These are phyloP conservation scores for Cutaneotrichosporon sp. DNA, from an alignment of 1,284 basidiomycete species.

Conservation along the genomic window DNA sequence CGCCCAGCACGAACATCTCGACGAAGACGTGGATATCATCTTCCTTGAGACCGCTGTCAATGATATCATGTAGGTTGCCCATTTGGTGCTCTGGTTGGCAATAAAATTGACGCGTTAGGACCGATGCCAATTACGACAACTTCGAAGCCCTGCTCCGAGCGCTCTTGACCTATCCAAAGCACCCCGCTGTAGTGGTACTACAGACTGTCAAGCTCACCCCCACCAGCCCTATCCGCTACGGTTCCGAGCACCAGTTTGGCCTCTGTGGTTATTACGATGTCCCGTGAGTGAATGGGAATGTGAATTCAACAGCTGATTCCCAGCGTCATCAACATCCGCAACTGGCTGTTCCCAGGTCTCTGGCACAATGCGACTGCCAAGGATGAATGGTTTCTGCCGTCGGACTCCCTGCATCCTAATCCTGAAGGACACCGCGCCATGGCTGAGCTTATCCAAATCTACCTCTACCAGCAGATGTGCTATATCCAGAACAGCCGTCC, in stretches of 20 bases:
- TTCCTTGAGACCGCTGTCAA: slow-evolving; percentile 3
- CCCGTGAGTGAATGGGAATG: not conserved
- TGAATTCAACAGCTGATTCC: not conserved
- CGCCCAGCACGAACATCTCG: not conserved
- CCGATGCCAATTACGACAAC: not conserved
- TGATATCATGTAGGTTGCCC: slow-evolving; percentile 1
- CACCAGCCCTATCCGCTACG: not conserved
- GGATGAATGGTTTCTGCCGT: not conserved
- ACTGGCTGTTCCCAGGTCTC: slow-evolving; percentile 1
- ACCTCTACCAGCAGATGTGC: slow-evolving; percentile 4
- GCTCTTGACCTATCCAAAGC: not conserved
- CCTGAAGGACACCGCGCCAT: not conserved
- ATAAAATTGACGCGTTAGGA: not conserved
- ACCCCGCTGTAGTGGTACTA: not conserved
- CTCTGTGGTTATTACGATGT: slow-evolving; percentile 2
- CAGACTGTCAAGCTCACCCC: slow-evolving; percentile 1
- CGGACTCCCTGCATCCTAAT: not conserved
- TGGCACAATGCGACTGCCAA: not conserved
- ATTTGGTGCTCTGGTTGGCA: not conserved
- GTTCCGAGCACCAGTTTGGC: not conserved
- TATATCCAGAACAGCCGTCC: not conserved
- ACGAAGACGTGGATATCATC: slow-evolving; percentile 1
- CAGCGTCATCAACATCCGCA: slow-evolving; percentile 3
- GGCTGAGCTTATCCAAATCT: slow-evolving; percentile 6
- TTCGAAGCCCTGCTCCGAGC: slow-evolving; percentile 4